phyloP scores from a whole-genome alignment of 225 moss, liverwort and hornwort genomes.

The Marchantia polymorpha region DNA sequence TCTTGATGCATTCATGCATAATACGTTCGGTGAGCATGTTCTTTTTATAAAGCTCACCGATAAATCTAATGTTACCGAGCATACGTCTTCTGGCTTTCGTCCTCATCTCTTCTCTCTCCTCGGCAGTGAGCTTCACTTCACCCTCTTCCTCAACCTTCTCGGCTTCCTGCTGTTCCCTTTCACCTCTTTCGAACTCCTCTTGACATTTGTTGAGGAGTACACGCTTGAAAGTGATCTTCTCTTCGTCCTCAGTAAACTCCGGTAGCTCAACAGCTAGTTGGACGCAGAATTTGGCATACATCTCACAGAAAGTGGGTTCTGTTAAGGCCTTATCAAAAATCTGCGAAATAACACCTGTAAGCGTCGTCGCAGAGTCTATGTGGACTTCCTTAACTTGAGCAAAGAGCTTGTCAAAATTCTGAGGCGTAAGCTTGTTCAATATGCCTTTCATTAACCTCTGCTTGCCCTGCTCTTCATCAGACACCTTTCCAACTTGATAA shows the following conservation, averaged over 20 bases:
- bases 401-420: constrained; percentile 96
- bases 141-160: constrained; percentile 88
- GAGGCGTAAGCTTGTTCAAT: constrained; percentile 94
- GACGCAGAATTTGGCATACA: constrained; percentile 93
- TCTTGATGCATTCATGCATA: constrained; percentile 98
- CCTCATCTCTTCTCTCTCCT: constrained; percentile 78
- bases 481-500: constrained; percentile 83
- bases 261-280: constrained; percentile 85
- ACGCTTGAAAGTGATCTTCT: constrained; percentile 91
- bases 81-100: constrained; percentile 85
- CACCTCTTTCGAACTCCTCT: constrained; percentile 91
- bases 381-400: constrained; percentile 83
- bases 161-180: constrained; percentile 88
- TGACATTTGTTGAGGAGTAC: constrained; percentile 95
- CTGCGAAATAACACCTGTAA: constrained; percentile 95
- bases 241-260: constrained; percentile 77
- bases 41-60: constrained; percentile 96
- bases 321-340: constrained; percentile 96
- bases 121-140: constrained; percentile 72
- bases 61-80: constrained; percentile 94
- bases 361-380: constrained; percentile 81
- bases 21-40: constrained; percentile 95
- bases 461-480: constrained; percentile 87
- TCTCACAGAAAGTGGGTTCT: constrained; percentile 98
- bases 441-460: constrained; percentile 90